phyloP scores from a whole-genome alignment of 2,329 filamentous ascomycete genomes.

The Fusarium albosuccineum region DNA sequence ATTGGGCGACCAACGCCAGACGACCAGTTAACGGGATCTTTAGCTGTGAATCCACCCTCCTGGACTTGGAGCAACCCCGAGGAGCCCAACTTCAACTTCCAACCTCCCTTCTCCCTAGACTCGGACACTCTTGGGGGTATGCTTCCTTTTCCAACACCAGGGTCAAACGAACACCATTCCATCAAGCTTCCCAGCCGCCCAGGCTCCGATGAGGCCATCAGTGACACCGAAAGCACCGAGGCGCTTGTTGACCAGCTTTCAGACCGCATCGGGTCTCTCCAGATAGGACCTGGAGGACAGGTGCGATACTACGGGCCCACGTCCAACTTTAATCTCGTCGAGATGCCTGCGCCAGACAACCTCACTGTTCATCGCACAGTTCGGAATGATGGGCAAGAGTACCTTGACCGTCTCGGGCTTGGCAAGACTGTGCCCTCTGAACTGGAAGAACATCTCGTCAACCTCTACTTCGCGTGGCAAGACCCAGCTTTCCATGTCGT shows the following conservation, averaged over 20 bases:
- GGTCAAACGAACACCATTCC: background rate
- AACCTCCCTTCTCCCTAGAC: constrained; percentile 23
- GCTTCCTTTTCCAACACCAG: constrained; percentile 16
- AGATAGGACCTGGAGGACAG: constrained; percentile 42
- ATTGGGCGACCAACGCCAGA: constrained; percentile 14
- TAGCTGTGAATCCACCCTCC: constrained; percentile 1
- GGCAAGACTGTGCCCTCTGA: constrained; percentile 32
- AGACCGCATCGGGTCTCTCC: constrained; percentile 43
- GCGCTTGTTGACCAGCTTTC: constrained; percentile 46
- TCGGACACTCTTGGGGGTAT: constrained; percentile 19
- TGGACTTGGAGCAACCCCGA: constrained; percentile 32
- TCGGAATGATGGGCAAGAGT: constrained; percentile 43
- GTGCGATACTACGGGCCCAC: constrained; percentile 46
- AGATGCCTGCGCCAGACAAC: constrained; percentile 42
- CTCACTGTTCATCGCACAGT: constrained; percentile 44
- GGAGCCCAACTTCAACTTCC: constrained; percentile 23
- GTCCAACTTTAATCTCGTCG: constrained; percentile 45
- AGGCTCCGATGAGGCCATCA: constrained; percentile 24
- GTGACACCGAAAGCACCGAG: constrained; percentile 42
- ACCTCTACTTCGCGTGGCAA: constrained; percentile 42
- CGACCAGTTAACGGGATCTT: constrained; percentile 4
- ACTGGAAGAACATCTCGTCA: constrained; percentile 33
- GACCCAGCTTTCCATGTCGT: constrained; percentile 44
- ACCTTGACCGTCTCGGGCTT: constrained; percentile 41
- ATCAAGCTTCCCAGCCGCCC: constrained; percentile 22